A percentile compares a stretch with the other conserved stretches of the same genome.
Conservation (phyloP, 352 stramenopile genomes). For the Pythium aphanidermatum region DNA sequence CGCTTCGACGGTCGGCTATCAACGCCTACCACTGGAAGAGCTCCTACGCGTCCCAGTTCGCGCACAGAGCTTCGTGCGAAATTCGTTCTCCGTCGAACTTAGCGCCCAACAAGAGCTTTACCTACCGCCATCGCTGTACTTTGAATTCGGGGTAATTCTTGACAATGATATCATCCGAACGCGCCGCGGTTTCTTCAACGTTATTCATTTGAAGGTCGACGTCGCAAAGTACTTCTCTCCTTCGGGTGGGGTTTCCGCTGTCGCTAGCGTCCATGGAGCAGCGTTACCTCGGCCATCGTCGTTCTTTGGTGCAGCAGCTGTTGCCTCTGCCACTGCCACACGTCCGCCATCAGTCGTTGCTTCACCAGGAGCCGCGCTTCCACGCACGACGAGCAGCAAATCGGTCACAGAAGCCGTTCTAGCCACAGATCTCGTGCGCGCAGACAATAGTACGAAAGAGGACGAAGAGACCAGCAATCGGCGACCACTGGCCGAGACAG, state of each 20-base stretch:
- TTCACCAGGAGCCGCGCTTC: slow-evolving; percentile 3
- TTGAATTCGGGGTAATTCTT: slow-evolving; percentile 46
- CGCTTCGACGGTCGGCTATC: slow-evolving; percentile 14
- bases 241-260: neutral
- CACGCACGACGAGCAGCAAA: slow-evolving; percentile 1
- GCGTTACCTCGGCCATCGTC: slow-evolving; percentile 2
- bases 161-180: slow-evolving; percentile 43
- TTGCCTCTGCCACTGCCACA: neutral
- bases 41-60: slow-evolving; percentile 40
- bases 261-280: slow-evolving; percentile 1
- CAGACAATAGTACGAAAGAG: neutral
- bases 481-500: slow-evolving; percentile 22
- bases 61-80: slow-evolving; percentile 42
- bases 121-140: slow-evolving; percentile 46
- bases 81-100: slow-evolving; percentile 30
- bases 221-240: slow-evolving; percentile 41
- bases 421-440: slow-evolving; percentile 5
- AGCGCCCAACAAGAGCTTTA: slow-evolving; percentile 28
- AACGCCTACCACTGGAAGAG: slow-evolving; percentile 43
- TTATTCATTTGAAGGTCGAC: slow-evolving; percentile 47
- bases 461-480: slow-evolving; percentile 3
- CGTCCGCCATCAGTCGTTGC: neutral
- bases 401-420: slow-evolving; percentile 3
- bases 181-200: slow-evolving; percentile 40
- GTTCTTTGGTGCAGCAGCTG: slow-evolving; percentile 5